Percentiles rank a stretch among this genome's conserved stretches.
phyloP scores from a whole-genome alignment of 129 eudicot genomes.

The Pulicaria dysenterica region DNA sequence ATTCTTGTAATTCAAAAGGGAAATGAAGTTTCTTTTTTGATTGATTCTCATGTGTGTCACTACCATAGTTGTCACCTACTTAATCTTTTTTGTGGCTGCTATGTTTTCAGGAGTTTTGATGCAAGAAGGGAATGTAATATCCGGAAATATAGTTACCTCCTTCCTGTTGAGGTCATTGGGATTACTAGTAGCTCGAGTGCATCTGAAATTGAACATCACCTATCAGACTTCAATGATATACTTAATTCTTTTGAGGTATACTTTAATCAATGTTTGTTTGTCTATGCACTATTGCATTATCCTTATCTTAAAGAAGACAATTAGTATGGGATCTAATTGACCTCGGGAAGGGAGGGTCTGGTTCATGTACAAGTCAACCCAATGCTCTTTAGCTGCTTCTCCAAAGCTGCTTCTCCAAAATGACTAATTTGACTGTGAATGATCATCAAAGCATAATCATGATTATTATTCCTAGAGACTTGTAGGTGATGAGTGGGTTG shows the following conservation, averaged over 20 bases:
- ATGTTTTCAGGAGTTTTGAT: constrained; percentile 81
- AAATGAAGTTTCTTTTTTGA: constrained; percentile 3
- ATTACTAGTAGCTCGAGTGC: constrained; percentile 50
- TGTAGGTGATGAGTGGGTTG: too few species aligned
- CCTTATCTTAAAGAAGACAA: neutral
- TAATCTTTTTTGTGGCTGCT: constrained; percentile 1
- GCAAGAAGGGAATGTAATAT: constrained; percentile 85
- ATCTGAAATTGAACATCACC: constrained; percentile 65
- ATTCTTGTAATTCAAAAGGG: neutral
- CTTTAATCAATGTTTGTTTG: neutral
- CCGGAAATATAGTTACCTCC: constrained; percentile 90
- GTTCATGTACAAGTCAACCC: too few species aligned
- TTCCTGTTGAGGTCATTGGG: constrained; percentile 91
- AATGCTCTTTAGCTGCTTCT: too few species aligned
- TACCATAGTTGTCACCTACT: constrained; percentile 5
- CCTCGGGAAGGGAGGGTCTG: too few species aligned
- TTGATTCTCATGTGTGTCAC: neutral
- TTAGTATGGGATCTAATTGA: neutral
- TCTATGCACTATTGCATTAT: too few species aligned
- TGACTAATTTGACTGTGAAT: too few species aligned
- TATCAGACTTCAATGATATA: constrained; percentile 64
- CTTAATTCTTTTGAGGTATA: constrained; percentile 79
- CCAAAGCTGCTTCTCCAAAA: too few species aligned
- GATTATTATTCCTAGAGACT: too few species aligned
- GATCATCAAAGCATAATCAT: too few species aligned